These are phyloP conservation scores for Collariella sp. DNA, from an alignment of 495 filamentous ascomycete genomes.

Conservation along the genomic window DNA sequence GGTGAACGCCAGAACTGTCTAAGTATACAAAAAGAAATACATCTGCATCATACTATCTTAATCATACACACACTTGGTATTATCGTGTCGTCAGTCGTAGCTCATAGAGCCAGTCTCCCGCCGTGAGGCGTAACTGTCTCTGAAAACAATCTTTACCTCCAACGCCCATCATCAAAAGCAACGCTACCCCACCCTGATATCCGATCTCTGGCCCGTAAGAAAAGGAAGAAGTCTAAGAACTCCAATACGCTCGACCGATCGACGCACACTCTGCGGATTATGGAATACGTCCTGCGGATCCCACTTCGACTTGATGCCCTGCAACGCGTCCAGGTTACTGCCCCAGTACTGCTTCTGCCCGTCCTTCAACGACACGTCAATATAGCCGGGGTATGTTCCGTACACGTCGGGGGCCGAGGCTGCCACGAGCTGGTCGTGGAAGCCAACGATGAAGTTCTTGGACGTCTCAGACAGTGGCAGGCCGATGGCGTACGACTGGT, in stretches of 20 bases:
- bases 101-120: too few species aligned
- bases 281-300: slow-evolving; percentile 52
- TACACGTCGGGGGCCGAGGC: slow-evolving; percentile 28
- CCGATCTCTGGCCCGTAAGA: not conserved
- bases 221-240: not conserved
- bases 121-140: too few species aligned
- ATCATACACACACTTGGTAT: too few species aligned
- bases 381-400: slow-evolving; percentile 61
- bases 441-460: slow-evolving; percentile 40
- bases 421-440: slow-evolving; percentile 35
- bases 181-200: too few species aligned
- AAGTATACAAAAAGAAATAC: not conserved
- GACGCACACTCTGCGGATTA: slow-evolving; percentile 53
- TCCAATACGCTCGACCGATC: slow-evolving; percentile 14
- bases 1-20: not conserved
- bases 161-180: too few species aligned
- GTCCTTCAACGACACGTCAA: slow-evolving; percentile 50
- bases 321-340: slow-evolving; percentile 36
- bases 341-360: slow-evolving; percentile 53
- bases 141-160: too few species aligned
- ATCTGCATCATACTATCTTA: not conserved
- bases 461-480: slow-evolving; percentile 36
- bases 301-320: slow-evolving; percentile 43
- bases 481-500: slow-evolving; percentile 50
- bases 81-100: too few species aligned